Base-by-base conservation (phyloP, 2,329 filamentous ascomycete species). In the Trichoderma endophyticum region DNA sequence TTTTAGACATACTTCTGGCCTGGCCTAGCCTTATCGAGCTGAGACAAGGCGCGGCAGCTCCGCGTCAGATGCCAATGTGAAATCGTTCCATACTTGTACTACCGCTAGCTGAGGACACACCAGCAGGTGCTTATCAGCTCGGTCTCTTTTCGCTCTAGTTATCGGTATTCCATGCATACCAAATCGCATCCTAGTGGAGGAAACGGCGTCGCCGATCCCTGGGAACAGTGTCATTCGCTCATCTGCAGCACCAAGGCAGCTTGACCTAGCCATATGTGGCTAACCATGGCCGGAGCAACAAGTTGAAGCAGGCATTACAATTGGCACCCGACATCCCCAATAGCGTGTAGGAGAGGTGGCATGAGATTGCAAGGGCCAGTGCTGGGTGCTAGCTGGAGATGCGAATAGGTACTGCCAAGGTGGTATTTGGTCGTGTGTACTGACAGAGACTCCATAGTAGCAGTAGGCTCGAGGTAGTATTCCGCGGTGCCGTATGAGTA, bases 201-300 rank as follows among this genome's bases (percentile, higher is more conserved):
- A 61, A 32, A 43, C 67, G 67, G 67, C 67, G 67, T 62, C 67
- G 67, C 67, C 67, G 67, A 70, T 70, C 67, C 67, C 48, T 56
- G 59, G 61, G 39, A n/a, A 30, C 30, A 54, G 36, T 28, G 43
- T 54, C 43, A 70, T 70, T 70, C 59, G 67, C 32, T n/a, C 67
- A 70, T 62, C 67, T 62, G n/a, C 43, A 18, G 14, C 39, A 30
- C 32, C 21, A 15, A 15, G 28, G 39, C 21, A 30, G n/a, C 14
- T 12, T 12, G 14, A 9, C 4, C 67, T 70, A 54, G 67, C 67
- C 67, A 56, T 11, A 56, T 70, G 24, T 5, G 59, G 59, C 43
- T 70, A 68, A 68, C 36, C 3, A 21, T 36, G 21, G 43, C 67
- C 67, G 67, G 57, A 48, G 43, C 56, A 62, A 28, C 28, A 43